Base-by-base conservation (phyloP, 2,329 filamentous ascomycete genomes). In the Plectosphaerella sp. region DNA sequence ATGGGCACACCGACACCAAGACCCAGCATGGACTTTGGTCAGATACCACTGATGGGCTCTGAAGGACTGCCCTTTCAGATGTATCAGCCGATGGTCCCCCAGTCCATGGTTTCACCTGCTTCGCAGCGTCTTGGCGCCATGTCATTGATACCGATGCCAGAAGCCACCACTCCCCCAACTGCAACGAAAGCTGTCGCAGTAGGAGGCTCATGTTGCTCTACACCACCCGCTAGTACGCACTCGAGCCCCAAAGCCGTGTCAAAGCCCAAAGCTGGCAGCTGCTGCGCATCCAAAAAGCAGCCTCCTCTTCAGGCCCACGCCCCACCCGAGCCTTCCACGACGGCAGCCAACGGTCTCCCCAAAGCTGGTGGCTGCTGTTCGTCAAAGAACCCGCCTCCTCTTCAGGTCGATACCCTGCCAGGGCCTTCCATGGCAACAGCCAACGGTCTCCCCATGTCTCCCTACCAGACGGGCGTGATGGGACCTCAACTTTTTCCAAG, bases 401-500 rank as follows among this genome's bases (percentile, higher is more conserved):
- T 54, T 10, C 51, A 56, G 14, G 50, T 50, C 22, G 28, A 20
- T 5, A 47, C 36, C 25, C 14, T 33, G 6, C 35, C 37, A 52
- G 55, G 28, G 37, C 58, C 57, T 36, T 56, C 59, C 43, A 67
- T 72, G 54, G 49, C 55, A 18, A 55, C 56, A 8, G 5, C 50
- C 41, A 61, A 58, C 42, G 62, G 58, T 16, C 50, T 58, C 16
- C 56, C 54, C 49, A 65, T 72, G 57, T 55, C 65, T 7, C 67
- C 69, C 2, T 73, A 71, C 46, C 67, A 68, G 37, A 51, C 65
- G 3, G 61, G 68, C 0, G 59, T 65, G 46, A 64, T 75, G 59
- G 62, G 67, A 1, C 68, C 71, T 49, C 66, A 68, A 53, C 66
- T 73, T 55, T 72, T 70, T 54, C 61, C 37, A n/a, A 51, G 66